These are phyloP conservation scores for Thielaviopsis populi DNA, from an alignment of 2,329 filamentous ascomycete species.

Conservation along the genomic window DNA sequence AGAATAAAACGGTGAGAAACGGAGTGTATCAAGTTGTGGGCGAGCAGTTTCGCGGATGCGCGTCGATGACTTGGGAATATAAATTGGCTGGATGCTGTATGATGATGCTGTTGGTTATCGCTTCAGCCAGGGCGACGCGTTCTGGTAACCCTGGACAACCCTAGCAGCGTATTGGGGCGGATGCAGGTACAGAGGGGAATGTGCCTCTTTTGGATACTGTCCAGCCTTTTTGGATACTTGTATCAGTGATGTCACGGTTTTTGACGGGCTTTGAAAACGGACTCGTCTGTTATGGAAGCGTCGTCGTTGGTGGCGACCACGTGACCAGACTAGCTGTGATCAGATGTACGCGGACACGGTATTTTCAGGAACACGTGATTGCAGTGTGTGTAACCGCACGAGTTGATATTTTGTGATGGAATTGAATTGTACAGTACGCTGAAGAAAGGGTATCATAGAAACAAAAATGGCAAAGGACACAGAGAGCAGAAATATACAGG, in stretches of 20 bases:
- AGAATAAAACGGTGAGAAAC: not conserved
- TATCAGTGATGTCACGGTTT: no score
- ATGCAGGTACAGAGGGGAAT: no score
- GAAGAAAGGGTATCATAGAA: not conserved
- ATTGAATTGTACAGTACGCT: not conserved
- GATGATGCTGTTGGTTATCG: not conserved
- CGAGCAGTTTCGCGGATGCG: not conserved
- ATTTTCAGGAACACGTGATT: no score
- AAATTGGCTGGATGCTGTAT: not conserved
- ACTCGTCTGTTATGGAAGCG: not conserved
- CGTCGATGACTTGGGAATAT: not conserved
- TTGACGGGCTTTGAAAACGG: no score
- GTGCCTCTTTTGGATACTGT: no score
- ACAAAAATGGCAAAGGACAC: not conserved
- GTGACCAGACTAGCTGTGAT: not conserved
- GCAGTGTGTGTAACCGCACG: not conserved
- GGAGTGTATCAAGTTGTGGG: not conserved
- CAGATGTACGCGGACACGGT: not conserved
- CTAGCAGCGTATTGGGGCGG: not conserved
- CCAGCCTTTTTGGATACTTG: no score
- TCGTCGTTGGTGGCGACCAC: not conserved
- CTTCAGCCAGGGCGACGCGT: conserved; percentile 1
- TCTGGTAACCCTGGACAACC: not conserved
- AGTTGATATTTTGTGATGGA: no score
- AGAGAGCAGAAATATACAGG: not conserved